Base-by-base conservation (phyloP, 495 filamentous ascomycete genomes). In the Bryoglossum gracile region DNA sequence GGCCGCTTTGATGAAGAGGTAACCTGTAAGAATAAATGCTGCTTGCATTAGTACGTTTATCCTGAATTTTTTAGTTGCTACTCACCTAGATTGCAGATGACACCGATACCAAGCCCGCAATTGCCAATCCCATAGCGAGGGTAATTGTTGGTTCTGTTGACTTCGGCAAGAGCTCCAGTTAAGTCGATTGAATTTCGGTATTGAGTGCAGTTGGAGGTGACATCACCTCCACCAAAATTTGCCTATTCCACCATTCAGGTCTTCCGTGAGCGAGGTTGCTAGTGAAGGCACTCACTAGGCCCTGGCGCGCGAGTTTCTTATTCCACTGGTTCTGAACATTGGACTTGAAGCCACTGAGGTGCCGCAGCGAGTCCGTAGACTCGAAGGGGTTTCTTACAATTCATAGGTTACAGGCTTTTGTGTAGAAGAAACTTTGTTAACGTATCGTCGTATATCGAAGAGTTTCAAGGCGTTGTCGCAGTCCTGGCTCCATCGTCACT, bases 141-240 rank as follows among this genome's bases (percentile, higher is more conserved):
- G 23, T 8, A n/a, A 22, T 10, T 3, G 13, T 17, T 14, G 19
- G 33, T 40, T 4, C 2, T 18, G n/a, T 39, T 48, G 8, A 42
- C 16, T 16, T 50, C 39, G 6, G 18, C n/a, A 3, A 50, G 26
- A 8, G 49, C 40, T 5, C 11, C 23, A 4, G 24, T 21, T 24
- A 51, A 45, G 21, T 44, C 40, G 3, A 21, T 26, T 1, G 43
- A 26, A 22, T 51, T 43, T 8, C n/a, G 30, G 25, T 38, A 51
- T 10, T 43, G 28, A 10, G 43, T 46, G 28, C 43, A 43, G 10
- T 8, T 25, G 41, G 43, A 39, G 11, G 43, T 45, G 1, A 35
- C n/a, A 8, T n/a, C n/a, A n/a, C n/a, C n/a, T 46, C 49, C 42
- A 46, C 49, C 22, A 52, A 39, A 40, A 51, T 51, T 23, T 51